Evolutionary conservation across 2,329 filamentous ascomycete genomes (phyloP), one percentile per base, ranked within the genome.

Genomic region (Penicillium sp.): DNA sequence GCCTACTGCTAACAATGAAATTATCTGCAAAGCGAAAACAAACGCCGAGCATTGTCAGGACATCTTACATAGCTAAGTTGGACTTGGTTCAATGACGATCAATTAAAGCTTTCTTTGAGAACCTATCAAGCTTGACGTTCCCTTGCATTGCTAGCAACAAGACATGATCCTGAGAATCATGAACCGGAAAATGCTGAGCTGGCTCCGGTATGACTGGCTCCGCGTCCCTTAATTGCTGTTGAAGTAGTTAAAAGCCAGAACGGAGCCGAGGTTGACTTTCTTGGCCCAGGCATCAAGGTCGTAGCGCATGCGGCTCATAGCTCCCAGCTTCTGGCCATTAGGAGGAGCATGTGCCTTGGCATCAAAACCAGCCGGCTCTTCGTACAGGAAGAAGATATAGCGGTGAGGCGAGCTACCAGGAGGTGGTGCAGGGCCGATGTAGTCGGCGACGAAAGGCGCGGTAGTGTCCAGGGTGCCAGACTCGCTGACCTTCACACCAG

Each of bases 311-410:
- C 82, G 74, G 17, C 55, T 41, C 71, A 60, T 64, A 25, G 69
- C 71, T 0, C 75, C 64, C 51, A 82, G n/a, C 0, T 71, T 67
- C 57, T 76, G 71, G 0, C 75, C 77, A 22, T 68, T 67, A 7
- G 72, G 60, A 47, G 78, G 73, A 22, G 72, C 72, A 62, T 75
- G 71, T 28, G 66, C 70, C 53, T 63, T 67, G 5, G 54, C 65
- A 17, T 77, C 70, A 47, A 82, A 78, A 1, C 64, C 72, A 28
- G 58, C 67, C 0, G 81, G 81, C 68, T 84, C 79, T 62, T 82
- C 77, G 59, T 79, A 84, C 22, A 84, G 65, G 59, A 82, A 74
- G 64, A 83, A 84, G 4, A 76, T 57, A 63, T 84, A 84, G 0
- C 82, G 79, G 68, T 84, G 82, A 10, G 82, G 79, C 7, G 72